Base-by-base conservation (phyloP, 1,284 basidiomycete genomes). In the Bondarzewia mesenterica region DNA sequence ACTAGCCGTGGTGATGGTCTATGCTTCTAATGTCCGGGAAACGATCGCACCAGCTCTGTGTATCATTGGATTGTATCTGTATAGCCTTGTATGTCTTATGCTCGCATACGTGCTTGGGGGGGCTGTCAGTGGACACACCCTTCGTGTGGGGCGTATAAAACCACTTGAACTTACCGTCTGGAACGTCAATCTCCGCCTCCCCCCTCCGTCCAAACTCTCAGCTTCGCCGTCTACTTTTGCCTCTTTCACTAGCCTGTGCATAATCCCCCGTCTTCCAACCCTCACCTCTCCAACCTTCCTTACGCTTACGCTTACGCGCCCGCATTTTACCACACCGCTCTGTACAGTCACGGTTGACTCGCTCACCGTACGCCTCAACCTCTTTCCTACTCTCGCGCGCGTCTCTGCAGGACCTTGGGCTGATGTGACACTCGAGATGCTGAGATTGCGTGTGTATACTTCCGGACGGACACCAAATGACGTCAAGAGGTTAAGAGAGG, bases 351-450 rank as follows among this genome's bases (percentile, higher is more conserved):
- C 68, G 15, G 48, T 65, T 12, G 45, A 57, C 2, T 48, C 51
- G 16, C 32, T 67, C 15, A 49, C 61, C n/a, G 54, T 67, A 62
- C 54, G 73, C 48, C 68, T 72, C 54, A 71, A 66, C 63, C 54
- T 75, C 50, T 69, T 72, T 54, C 72, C 73, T 2, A 54, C 64
- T 12, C 56, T 67, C 35, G 66, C 68, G 50, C 53, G 66, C 18
- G 61, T 65, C 49, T 67, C 69, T 7, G 60, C 64, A 4, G 66
- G 69, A 1, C 61, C 70, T 1, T 68, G 63, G 62, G 50, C 64
- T 10, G 57, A 64, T 29, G 56, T 63, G 25, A 59, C 60, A 7
- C 51, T 75, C 20, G 57, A 69, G 26, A 68, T 65, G 16, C 67
- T 71, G 48, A 54, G 64, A 15, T 57, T 71, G 26, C 62, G 59